Evolutionary conservation across 176 grass and related monocot genomes (phyloP).

Genomic region (Aechmea fasciata): DNA sequence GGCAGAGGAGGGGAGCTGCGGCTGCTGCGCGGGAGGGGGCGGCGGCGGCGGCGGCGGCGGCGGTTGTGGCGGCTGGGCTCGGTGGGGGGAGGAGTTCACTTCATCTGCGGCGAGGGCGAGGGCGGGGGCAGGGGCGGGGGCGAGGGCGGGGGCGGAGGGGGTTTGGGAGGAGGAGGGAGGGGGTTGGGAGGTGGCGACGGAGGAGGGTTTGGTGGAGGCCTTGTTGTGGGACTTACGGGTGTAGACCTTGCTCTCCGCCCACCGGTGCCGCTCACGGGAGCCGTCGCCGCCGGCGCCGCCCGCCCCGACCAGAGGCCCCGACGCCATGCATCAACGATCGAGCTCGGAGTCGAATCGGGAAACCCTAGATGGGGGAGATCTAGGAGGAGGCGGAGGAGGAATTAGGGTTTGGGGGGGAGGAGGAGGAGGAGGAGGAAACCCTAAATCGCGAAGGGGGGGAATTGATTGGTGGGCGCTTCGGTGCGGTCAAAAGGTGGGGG

Average conservation of each 20-base stretch:
- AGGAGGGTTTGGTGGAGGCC: conserved; percentile 35
- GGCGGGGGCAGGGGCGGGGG: conserved; percentile 1
- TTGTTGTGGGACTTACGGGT: conserved; percentile 56
- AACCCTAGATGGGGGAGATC: conserved; percentile 28
- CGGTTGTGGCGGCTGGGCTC: too few relatives aligned
- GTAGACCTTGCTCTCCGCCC: conserved; percentile 82
- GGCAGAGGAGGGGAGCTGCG: background rate
- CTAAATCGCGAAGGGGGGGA: background rate
- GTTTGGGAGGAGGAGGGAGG: conserved; percentile 27
- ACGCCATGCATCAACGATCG: conserved; percentile 43
- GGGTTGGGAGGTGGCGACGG: conserved; percentile 18
- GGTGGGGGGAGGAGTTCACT: conserved; percentile 16
- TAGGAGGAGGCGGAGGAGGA: background rate
- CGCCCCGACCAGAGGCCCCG: conserved; percentile 21
- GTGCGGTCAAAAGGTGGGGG: background rate
- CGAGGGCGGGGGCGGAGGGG: conserved; percentile 6
- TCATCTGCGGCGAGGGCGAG: conserved; percentile 14
- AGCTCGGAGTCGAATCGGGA: background rate
- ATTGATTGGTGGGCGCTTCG: background rate
- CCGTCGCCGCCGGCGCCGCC: conserved; percentile 14
- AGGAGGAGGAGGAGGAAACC: conserved; percentile 13
- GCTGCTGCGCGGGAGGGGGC: background rate
- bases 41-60: background rate
- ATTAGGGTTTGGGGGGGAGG: conserved; percentile 3
- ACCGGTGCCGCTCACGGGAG: conserved; percentile 26